Evolutionary conservation across 805 yeast species (phyloP), one percentile per base, ranked within the genome.

Genomic region (Pichia occidentalis): DNA sequence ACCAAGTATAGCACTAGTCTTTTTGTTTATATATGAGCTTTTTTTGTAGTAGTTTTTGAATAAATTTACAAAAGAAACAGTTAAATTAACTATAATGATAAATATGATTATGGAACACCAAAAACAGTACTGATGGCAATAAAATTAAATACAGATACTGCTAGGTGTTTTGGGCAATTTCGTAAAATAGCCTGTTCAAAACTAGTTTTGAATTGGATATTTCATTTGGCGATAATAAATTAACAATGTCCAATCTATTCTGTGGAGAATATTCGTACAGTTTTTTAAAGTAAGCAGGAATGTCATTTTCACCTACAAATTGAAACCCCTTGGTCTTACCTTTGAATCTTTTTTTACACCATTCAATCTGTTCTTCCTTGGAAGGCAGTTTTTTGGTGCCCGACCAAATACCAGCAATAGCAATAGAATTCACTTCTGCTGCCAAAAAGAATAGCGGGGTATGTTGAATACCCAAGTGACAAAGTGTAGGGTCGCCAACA

Each of bases 401-500:
- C 2, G 73, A 58, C 78, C 77, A 73, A 11, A 71, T 69, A 8
- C 78, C 78, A 11, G 75, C 73, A 29, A 73, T 54, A 0, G 75
- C 73, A 10, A 75, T 70, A 1, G 75, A 69, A 36, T 61, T 55
- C 0, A 71, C 58, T 45, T 73, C 80, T 39, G 73, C 67, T 6
- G 68, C 60, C 36, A 68, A 65, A 58, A 71, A 71, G 40, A 65
- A 64, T 22, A 68, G 49, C 7, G 70, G 65, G 8, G 71, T 64
- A 5, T 65, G 44, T 4, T 67, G 53, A 1, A 61, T 49, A 1
- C 72, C 71, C 14, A 61, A 59, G 13, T 60, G 50, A 0, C 63
- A 67, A 20, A 68, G 47, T 1, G 70, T 60, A 9, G 72, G 70
- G 44, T 68, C 73, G 6, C 54, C 54, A 29, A 60, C 56, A 9